A percentile compares a stretch with the other conserved stretches of the same genome.
Evolutionary conservation across 73 alveolate species (phyloP).

Genomic region (Halteria grandinella): DNA sequence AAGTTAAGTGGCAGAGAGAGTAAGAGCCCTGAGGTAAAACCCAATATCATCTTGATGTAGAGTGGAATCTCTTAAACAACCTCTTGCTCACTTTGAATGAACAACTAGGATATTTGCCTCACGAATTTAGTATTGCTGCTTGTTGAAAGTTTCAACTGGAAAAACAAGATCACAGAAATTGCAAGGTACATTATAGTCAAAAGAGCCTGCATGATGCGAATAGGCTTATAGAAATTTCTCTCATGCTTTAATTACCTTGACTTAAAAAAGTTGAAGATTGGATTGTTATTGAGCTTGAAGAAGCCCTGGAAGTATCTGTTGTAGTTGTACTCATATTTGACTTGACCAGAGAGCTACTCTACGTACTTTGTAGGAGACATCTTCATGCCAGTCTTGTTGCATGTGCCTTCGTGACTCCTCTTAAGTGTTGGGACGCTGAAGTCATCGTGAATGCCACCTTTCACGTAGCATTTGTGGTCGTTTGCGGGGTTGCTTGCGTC

Average conservation of each 20-base stretch:
- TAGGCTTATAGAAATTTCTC: background rate
- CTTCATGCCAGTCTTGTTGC: constrained; percentile 49
- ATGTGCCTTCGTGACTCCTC: constrained; percentile 57
- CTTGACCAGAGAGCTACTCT: constrained; percentile 76
- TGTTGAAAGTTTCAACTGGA: background rate
- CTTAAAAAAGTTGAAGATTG: constrained; percentile 40
- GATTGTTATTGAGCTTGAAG: constrained; percentile 82
- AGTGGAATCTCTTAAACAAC: background rate
- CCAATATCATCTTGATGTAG: background rate
- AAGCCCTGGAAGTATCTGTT: constrained; percentile 81
- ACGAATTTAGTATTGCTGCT: background rate
- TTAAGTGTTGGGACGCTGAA: background rate
- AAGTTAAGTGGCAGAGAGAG: constrained; percentile 30
- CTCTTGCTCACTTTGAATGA: background rate
- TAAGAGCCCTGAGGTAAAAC: constrained; percentile 5
- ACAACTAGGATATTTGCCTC: background rate
- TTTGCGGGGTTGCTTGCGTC: constrained; percentile 37
- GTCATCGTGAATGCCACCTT: constrained; percentile 53
- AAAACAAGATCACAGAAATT: background rate
- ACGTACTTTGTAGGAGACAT: constrained; percentile 59
- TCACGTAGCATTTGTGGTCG: constrained; percentile 45
- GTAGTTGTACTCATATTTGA: constrained; percentile 85
- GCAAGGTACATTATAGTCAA: background rate
- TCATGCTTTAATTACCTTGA: background rate
- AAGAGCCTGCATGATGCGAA: background rate